Evolutionary conservation across 768 basidiomycete species (phyloP).

Genomic region (Tricholoma terreum): DNA sequence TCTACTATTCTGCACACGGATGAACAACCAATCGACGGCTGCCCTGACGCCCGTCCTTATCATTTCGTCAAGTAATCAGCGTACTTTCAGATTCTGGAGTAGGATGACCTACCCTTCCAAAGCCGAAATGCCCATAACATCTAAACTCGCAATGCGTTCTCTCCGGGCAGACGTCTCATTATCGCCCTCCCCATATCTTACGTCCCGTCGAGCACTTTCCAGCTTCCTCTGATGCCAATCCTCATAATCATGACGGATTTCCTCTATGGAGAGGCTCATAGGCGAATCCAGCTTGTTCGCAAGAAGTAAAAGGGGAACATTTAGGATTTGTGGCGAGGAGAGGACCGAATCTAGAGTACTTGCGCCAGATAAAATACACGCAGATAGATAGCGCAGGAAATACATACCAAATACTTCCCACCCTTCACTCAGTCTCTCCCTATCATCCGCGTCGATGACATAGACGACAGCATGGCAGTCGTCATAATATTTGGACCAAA

Average conservation of each 20-base stretch:
- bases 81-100: not conserved
- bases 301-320: constrained; percentile 84
- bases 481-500: constrained; percentile 94
- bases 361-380: constrained; percentile 15
- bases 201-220: constrained; percentile 60
- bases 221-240: constrained; percentile 79
- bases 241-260: constrained; percentile 87
- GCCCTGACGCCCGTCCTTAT: constrained; percentile 82
- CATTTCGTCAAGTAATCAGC: not conserved
- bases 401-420: constrained; percentile 95
- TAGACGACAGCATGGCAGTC: constrained; percentile 97
- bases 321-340: constrained; percentile 84
- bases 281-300: constrained; percentile 96
- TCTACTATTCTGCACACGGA: constrained; percentile 87
- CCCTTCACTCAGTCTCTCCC: constrained; percentile 84
- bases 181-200: constrained; percentile 44
- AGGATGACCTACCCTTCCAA: constrained; percentile 71
- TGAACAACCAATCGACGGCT: constrained; percentile 93
- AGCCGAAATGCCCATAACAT: constrained; percentile 89
- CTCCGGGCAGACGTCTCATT: constrained; percentile 42
- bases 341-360: constrained; percentile 69
- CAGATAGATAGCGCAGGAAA: not conserved
- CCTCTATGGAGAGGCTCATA: constrained; percentile 76
- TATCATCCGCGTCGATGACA: constrained; percentile 90
- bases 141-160: constrained; percentile 69